Conservation (phyloP, 352 stramenopile species). For the Pythium apleroticum region DNA sequence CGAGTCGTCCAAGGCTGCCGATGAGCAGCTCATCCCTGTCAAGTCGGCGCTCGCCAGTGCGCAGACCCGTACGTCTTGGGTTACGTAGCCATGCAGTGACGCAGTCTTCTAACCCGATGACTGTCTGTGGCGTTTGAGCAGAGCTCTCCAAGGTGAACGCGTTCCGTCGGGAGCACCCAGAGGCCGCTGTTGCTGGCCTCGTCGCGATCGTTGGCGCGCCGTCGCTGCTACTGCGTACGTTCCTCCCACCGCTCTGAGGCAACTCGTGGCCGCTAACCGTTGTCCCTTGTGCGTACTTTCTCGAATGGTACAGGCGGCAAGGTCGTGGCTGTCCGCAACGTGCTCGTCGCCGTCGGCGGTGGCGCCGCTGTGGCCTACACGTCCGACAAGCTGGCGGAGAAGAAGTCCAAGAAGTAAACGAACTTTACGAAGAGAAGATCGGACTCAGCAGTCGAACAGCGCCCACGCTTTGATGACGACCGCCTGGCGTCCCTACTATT, state of each 20-base stretch:
- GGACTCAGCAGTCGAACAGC: not conserved
- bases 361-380: constrained; percentile 59
- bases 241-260: not conserved
- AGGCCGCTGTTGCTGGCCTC: constrained; percentile 56
- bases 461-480: not conserved
- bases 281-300: not conserved
- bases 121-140: constrained; percentile 20
- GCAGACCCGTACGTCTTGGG: constrained; percentile 46
- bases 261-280: not conserved
- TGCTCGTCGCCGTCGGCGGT: constrained; percentile 56
- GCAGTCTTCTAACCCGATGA: not conserved
- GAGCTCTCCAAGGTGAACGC: constrained; percentile 73
- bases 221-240: constrained; percentile 71
- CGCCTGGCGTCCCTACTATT: not conserved
- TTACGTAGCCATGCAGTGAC: not conserved
- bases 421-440: not conserved
- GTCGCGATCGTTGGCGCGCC: constrained; percentile 57
- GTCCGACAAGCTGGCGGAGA: constrained; percentile 58
- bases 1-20: constrained; percentile 50
- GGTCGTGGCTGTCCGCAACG: constrained; percentile 56
- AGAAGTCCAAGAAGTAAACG: constrained; percentile 30
- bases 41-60: constrained; percentile 41
- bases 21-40: constrained; percentile 65
- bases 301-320: constrained; percentile 49
- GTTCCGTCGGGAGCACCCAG: constrained; percentile 72